Evolutionary conservation across 805 yeast genomes (phyloP), one percentile per base, ranked within the genome.

Genomic region (Yarrowia yakushimensis): DNA sequence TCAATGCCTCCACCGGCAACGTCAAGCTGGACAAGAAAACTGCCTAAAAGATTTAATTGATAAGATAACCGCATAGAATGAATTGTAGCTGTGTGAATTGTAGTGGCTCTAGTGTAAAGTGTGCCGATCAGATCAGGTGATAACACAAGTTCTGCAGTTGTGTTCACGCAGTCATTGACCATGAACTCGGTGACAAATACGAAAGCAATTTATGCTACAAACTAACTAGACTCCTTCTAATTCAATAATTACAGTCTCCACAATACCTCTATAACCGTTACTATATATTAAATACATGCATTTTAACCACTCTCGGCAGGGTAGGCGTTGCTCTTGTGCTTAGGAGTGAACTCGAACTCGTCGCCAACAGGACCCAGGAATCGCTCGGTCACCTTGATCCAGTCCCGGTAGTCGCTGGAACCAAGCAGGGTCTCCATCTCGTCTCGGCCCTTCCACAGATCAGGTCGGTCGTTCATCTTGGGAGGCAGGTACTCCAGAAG

Each of bases 311-410:
- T 57, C 63, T 60, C 54, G 18, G 59, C 18, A 34, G 64, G 57
- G 46, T 83, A 90, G 2, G 97, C 81, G 69, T 88, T 94, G 75
- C 97, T 89, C 80, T 94, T 94, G 73, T 94, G 99, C 76, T 94
- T 94, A 62, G 99, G 99, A 61, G 81, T 81, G 71, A 91, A 94
- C 59, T 81, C 83, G 75, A 94, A 94, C 42, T 76, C 78, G 1
- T 83, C 87, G 61, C 86, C 84, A 0, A 87, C 88, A 63, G 90
- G 90, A 20, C 99, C 99, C 67, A 93, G 80, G 72, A 93, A 93
- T 96, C 92, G 84, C 74, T 94, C 99, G 17, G 96, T 83, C 67
- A 94, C 83, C 75, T 92, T 94, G 72, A 94, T 88, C 99, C 99
- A 94, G 74, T 94, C 99, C 69, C 81, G 82, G 75, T 86, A 90